These are phyloP conservation scores for Boechera divaricarpa DNA, from an alignment of 345 rosid species.

Conservation along the genomic window DNA sequence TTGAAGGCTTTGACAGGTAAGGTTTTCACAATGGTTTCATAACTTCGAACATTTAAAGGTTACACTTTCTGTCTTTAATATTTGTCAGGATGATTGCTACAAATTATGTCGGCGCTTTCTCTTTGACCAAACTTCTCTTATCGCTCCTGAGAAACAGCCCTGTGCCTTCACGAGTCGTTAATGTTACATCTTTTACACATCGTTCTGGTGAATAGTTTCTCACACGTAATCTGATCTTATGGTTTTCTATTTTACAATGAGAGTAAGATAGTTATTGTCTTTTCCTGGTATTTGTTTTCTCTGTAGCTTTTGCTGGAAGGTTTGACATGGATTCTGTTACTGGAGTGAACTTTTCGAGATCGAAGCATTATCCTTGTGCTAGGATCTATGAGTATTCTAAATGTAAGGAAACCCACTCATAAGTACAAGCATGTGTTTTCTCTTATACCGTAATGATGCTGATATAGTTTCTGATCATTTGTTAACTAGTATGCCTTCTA, in stretches of 20 bases:
- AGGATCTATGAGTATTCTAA: constrained; percentile 76
- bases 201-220: constrained; percentile 56
- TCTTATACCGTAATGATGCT: constrained; percentile 9
- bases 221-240: not conserved
- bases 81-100: constrained; percentile 83
- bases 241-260: not conserved
- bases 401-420: constrained; percentile 52
- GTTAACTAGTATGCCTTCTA: constrained; percentile 66
- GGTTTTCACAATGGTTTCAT: constrained; percentile 6
- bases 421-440: not conserved
- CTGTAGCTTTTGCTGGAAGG: constrained; percentile 53
- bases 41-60: not conserved
- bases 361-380: constrained; percentile 65
- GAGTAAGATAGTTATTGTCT: constrained; percentile 15
- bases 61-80: constrained; percentile 13
- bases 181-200: constrained; percentile 94
- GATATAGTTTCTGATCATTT: constrained; percentile 25
- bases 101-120: constrained; percentile 80
- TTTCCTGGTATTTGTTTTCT: constrained; percentile 21
- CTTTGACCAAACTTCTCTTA: constrained; percentile 67
- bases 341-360: constrained; percentile 59
- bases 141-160: constrained; percentile 84
- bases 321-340: constrained; percentile 62
- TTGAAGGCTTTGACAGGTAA: constrained; percentile 87
- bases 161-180: constrained; percentile 82